Evolutionary conservation across 2,329 filamentous ascomycete species (phyloP), one percentile per base, ranked within the genome.

Genomic region (Aspergillus clavatus): DNA sequence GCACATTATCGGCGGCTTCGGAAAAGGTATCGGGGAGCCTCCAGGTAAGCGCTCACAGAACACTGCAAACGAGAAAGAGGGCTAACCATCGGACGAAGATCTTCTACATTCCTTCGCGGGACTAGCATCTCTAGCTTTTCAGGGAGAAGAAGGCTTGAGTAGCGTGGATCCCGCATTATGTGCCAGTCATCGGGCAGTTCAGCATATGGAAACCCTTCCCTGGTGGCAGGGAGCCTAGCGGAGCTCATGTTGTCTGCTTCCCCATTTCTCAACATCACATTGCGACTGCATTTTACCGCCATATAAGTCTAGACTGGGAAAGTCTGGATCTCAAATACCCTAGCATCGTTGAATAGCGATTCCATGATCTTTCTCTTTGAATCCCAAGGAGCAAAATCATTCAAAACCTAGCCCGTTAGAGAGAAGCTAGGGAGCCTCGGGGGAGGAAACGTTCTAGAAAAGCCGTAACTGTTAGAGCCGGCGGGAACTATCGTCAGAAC

Each of bases 31-130:
- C 0, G 82, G 81, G 5, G 76, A 79, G 10, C 79, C 79, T 36
- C 87, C 87, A 10, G 87, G 88, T 71, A 64, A 56, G 68, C n/a
- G 21, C 36, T n/a, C 26, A 8, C 12, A 33, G 42, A 22, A 41
- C 50, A 26, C 18, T 29, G 7, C 11, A 8, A 11, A 28, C 33
- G 23, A 35, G 18, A 7, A 21, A 10, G 3, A 12, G 67, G 74
- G 50, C 67, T 71, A 45, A 47, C 28, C 40, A 45, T 35, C 38
- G 18, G 38, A 37, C 42, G 64, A 69, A 70, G 84, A 88, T 68
- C 75, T 97, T 21, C 88, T 95, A 55, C 93, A 98, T 63, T 87
- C 86, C 0, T 96, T 90, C 63, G 78, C 97, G 23, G 93, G 89
- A 0, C 77, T 97, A 26, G 86, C 89, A 2, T 84, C 87, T 1